Percentiles rank a stretch among this genome's conserved stretches.
These are phyloP conservation scores for Xylaria telfairii DNA, from an alignment of 495 filamentous ascomycete genomes.

Conservation along the genomic window DNA sequence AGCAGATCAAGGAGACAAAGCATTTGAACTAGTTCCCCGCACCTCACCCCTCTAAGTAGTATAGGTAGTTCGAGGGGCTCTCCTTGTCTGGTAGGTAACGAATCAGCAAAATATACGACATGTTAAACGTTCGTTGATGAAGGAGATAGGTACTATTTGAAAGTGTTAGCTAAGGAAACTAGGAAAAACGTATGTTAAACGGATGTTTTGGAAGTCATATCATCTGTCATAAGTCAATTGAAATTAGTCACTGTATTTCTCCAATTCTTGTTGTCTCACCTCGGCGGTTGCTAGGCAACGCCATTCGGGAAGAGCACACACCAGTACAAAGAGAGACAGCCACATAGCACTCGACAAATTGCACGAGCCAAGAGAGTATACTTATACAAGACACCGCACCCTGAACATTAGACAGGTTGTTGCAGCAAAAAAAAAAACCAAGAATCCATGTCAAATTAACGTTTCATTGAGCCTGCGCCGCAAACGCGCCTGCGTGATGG, in stretches of 20 bases:
- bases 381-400: not conserved
- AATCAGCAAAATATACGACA: not conserved
- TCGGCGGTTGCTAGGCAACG: conserved; percentile 26
- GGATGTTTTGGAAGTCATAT: not conserved
- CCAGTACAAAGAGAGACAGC: not conserved
- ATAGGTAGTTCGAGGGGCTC: not conserved
- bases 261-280: not conserved
- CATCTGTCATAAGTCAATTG: not conserved
- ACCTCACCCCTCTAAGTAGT: not conserved
- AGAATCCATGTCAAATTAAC: not conserved
- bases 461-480: conserved; percentile 19
- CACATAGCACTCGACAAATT: not conserved
- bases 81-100: not conserved
- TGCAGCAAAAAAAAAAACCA: not conserved
- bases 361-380: not conserved
- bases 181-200: not conserved
- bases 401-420: not conserved
- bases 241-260: not conserved
- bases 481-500: conserved; percentile 10
- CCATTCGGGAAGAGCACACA: not conserved
- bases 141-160: too few species aligned
- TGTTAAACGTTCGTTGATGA: not conserved
- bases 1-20: not conserved
- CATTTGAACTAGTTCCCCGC: not conserved
- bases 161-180: not conserved